Conservation (phyloP, 164 flowering plant genomes). For the Stephania cephalantha region DNA sequence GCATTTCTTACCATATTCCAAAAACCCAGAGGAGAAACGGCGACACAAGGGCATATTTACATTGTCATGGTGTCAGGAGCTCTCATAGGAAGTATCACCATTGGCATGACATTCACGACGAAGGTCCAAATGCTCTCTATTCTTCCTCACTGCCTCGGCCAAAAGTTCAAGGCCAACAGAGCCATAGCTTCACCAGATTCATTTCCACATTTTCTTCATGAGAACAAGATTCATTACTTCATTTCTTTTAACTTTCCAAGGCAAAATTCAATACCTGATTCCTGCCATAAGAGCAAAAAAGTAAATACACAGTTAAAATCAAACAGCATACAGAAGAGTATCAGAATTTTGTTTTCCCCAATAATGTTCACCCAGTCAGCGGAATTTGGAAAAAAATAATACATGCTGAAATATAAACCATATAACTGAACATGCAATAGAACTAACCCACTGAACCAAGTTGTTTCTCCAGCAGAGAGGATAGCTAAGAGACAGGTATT, state of each 20-base stretch:
- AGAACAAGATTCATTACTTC: too few species aligned
- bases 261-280: neutral
- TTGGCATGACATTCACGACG: too few species aligned
- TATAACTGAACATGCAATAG: too few species aligned
- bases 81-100: too few species aligned
- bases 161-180: neutral
- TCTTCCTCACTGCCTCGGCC: neutral
- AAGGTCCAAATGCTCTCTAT: neutral
- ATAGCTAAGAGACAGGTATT: too few species aligned
- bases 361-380: neutral
- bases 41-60: too few species aligned
- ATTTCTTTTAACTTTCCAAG: neutral
- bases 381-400: neutral
- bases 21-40: too few species aligned
- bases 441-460: too few species aligned
- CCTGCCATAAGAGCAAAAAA: neutral
- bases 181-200: neutral
- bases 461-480: too few species aligned
- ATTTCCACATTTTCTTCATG: neutral
- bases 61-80: too few species aligned
- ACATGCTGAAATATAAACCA: too few species aligned
- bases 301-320: neutral
- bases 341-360: neutral
- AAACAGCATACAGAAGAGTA: neutral
- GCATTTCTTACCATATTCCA: too few species aligned